Base-by-base conservation (phyloP, 2,329 filamentous ascomycete genomes). In the Claviceps maximensis region DNA sequence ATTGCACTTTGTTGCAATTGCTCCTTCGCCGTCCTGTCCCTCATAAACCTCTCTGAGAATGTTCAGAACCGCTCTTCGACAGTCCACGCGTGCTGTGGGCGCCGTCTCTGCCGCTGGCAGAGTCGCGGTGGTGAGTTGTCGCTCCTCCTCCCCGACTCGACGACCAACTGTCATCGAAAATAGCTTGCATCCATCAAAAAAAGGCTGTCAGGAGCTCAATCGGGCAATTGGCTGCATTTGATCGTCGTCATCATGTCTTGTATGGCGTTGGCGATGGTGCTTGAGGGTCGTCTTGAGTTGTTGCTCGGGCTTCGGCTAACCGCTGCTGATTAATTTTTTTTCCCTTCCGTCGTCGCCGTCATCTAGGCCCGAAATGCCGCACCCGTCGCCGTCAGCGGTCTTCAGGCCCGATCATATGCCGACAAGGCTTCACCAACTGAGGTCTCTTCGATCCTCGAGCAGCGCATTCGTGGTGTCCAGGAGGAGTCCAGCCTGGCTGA, bases 371-470 rank as follows among this genome's bases (percentile, higher is more conserved):
- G 90, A 82, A 86, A 85, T 79, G 84, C 83, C 78, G 80, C 82
- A 77, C 87, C 89, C 71, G 84, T 82, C 71, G 79, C 80, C 72
- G 76, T 84, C 78, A 85, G 82, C 78, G 77, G 51, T 46, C 38
- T 80, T 67, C 58, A 57, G 55, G 74, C 83, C 72, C 88, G 93
- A 76, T 82, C 81, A 74, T 97, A 95, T 77, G 91, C 89, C 71
- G 77, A 88, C 64, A 97, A 97, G 83, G 89, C 93, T 67, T 75
- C 89, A 57, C 93, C 93, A 66, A 98, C 91, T 68, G 93, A 98
- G 81, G 91, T 97, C 67, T 97, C 93, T 65, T 96, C 91, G 65
- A 97, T 98, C 75, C 87, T 98, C 71, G 93, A 97, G 81, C 91
- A 97, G 83, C 84, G 90, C 76, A 98, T 98, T 70, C 88, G 93